Conservation (phyloP, 768 basidiomycete species). For the Panellus pusillus region DNA sequence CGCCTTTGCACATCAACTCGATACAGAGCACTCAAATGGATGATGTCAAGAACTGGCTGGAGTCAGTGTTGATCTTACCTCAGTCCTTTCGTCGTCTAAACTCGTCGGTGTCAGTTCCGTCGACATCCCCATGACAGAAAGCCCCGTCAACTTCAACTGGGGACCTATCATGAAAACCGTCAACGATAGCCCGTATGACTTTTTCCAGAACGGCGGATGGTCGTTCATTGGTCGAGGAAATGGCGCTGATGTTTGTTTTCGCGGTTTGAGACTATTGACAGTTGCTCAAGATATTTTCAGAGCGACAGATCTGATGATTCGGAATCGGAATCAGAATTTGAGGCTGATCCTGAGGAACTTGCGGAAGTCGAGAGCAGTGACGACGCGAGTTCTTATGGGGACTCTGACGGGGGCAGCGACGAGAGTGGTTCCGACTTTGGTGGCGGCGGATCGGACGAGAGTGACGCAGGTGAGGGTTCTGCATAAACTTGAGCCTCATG, state of each 20-base stretch:
- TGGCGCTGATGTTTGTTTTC: slow-evolving; percentile 62
- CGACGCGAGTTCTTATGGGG: slow-evolving; percentile 70
- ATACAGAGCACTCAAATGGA: slow-evolving; percentile 90
- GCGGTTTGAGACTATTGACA: not conserved
- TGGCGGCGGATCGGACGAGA: slow-evolving; percentile 44
- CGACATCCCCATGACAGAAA: slow-evolving; percentile 93
- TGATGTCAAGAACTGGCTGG: slow-evolving; percentile 98
- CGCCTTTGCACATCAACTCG: slow-evolving; percentile 94
- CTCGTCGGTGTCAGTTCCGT: slow-evolving; percentile 67
- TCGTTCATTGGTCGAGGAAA: slow-evolving; percentile 76
- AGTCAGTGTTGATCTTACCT: slow-evolving; percentile 54
- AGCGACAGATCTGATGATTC: slow-evolving; percentile 45
- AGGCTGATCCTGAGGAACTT: slow-evolving; percentile 54
- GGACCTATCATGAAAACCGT: slow-evolving; percentile 98
- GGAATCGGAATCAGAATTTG: slow-evolving; percentile 50
- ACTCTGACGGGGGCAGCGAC: slow-evolving; percentile 60
- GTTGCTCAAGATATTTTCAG: slow-evolving; percentile 23
- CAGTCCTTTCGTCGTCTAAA: slow-evolving; percentile 1
- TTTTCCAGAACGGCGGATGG: slow-evolving; percentile 98
- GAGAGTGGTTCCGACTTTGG: slow-evolving; percentile 69
- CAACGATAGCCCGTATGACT: slow-evolving; percentile 92
- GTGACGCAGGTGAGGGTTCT: slow-evolving; percentile 57
- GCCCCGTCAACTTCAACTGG: slow-evolving; percentile 98
- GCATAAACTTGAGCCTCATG: not conserved
- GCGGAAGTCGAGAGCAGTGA: slow-evolving; percentile 54